A percentile compares a stretch with the other conserved stretches of the same genome.
Evolutionary conservation across 1,284 basidiomycete species (phyloP).

Genomic region (Sutorius eximius): DNA sequence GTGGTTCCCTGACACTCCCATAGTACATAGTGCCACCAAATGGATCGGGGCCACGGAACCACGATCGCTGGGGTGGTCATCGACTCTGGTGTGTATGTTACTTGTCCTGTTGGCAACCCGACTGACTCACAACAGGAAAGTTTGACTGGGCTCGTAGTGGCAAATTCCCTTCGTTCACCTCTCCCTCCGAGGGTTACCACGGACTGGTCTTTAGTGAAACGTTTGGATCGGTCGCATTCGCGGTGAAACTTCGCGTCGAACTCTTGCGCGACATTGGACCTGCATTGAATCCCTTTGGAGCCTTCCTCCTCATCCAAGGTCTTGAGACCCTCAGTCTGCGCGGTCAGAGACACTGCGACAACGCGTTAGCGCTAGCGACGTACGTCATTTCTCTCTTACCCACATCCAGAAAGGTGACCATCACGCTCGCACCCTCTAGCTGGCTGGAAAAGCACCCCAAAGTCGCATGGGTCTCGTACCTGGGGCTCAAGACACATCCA

Average conservation of each 20-base stretch:
- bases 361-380: slow-evolving; percentile 73
- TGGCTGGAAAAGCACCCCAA: slow-evolving; percentile 72
- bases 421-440: slow-evolving; percentile 17
- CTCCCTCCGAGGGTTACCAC: slow-evolving; percentile 84
- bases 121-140: slow-evolving; percentile 49
- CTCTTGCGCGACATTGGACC: slow-evolving; percentile 81
- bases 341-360: slow-evolving; percentile 73
- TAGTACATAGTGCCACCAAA: slow-evolving; percentile 85
- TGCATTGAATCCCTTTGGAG: slow-evolving; percentile 76
- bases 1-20: not conserved
- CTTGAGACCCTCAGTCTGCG: slow-evolving; percentile 85
- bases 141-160: slow-evolving; percentile 83
- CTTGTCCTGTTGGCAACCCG: not conserved
- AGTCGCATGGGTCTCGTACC: slow-evolving; percentile 83
- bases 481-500: slow-evolving; percentile 67
- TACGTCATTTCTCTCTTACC: slow-evolving; percentile 29
- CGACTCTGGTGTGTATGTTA: slow-evolving; percentile 55
- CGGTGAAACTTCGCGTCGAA: slow-evolving; percentile 72
- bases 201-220: slow-evolving; percentile 74
- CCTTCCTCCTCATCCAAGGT: slow-evolving; percentile 84
- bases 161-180: slow-evolving; percentile 81
- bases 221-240: slow-evolving; percentile 73
- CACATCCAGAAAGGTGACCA: not conserved
- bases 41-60: slow-evolving; percentile 93
- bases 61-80: slow-evolving; percentile 85